Evolutionary conservation across 352 stramenopile species (phyloP), one percentile per base, ranked within the genome.

Genomic region (Pythium utonaiense): DNA sequence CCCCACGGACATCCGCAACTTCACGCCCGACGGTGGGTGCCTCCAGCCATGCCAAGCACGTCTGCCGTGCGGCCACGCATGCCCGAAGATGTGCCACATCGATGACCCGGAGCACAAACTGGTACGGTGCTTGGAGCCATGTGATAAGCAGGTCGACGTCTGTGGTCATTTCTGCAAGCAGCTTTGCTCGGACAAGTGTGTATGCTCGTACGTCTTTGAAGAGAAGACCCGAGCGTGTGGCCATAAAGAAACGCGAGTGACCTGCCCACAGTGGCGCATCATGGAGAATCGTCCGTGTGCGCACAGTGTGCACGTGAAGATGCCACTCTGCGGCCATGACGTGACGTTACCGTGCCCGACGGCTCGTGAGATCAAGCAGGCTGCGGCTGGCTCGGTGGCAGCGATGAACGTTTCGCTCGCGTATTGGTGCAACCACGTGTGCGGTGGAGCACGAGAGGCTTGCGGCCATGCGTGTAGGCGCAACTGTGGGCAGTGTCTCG

Each of bases 11-110:
- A 53, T 64, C 13, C 58, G 58, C 4, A 62, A 63, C 33, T 48
- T 78, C 5, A 60, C 77, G 3, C 86, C 86, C n/a, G 82, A 93
- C 74, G 83, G 86, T 34, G 86, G 86, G 7, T 95, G 86, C 56
- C 56, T 69, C 25, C 67, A 72, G 3, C 66, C 70, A 14, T 93
- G 86, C 54, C 69, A 67, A 40, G 68, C 56, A 36, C 70, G 86
- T 0, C 67, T 95, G 22, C 34, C 53, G 19, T 81, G 75, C 54
- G 73, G 75, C 10, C 75, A 85, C 44, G 62, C 58, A 2, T 92
- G 84, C 47, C 73, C 71, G 24, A 74, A 74, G 38, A 44, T 77
- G 41, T 95, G 86, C 60, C 86, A 95, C 50, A 71, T 75, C 9
- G 76, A 78, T 47, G 75, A 86, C 30, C 56, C 48, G 16, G 66